phyloP scores from a whole-genome alignment of 73 alveolate species.

The Symbiodinium pilosum region DNA sequence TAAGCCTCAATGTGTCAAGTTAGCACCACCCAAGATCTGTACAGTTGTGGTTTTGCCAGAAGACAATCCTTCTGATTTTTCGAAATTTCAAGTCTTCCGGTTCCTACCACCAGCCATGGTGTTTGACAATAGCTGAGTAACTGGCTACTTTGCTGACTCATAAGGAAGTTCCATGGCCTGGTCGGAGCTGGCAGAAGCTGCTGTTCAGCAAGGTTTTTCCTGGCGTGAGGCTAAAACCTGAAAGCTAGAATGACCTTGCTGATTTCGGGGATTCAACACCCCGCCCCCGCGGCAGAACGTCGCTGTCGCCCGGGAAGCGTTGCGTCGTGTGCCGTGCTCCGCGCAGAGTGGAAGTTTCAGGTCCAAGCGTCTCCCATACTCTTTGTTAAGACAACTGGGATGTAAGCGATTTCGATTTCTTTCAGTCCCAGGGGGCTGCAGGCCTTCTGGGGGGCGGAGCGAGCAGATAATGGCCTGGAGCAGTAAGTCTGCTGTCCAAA shows the following conservation, averaged over 20 bases:
- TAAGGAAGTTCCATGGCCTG: neutral
- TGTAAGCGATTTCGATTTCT: too few species aligned
- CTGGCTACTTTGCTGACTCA: neutral
- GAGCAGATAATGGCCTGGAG: neutral
- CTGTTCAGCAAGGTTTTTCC: neutral
- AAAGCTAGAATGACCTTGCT: neutral
- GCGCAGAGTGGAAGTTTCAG: too few species aligned
- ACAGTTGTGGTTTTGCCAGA: neutral
- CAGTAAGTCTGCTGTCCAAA: neutral
- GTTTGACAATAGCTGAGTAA: neutral
- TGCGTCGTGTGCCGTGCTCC: neutral
- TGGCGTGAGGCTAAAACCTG: too few species aligned
- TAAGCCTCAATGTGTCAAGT: neutral
- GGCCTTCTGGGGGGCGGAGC: neutral
- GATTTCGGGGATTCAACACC: neutral
- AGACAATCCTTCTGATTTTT: neutral
- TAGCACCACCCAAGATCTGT: neutral
- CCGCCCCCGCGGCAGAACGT: neutral
- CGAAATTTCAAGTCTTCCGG: neutral
- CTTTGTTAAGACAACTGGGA: too few species aligned
- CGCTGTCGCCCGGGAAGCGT: neutral
- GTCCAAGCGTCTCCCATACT: too few species aligned
- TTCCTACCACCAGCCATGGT: neutral
- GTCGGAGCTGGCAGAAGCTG: neutral
- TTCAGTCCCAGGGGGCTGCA: neutral